Conservation (phyloP, 139 green algal species). For the Micractinium sp. region DNA sequence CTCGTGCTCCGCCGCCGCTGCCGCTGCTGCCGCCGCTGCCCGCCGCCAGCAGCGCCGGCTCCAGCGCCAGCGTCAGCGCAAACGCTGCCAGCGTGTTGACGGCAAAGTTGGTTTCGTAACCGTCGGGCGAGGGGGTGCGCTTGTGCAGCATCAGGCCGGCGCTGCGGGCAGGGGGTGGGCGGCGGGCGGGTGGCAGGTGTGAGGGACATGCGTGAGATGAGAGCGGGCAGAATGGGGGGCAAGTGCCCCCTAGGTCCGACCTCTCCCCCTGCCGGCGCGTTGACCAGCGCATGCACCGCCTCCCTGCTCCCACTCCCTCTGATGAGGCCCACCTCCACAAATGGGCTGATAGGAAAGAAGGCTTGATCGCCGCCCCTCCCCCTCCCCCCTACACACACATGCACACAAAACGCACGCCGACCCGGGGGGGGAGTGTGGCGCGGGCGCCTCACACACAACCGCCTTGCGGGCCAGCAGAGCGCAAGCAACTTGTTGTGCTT, state of each 20-base stretch:
- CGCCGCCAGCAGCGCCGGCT: constrained; percentile 47
- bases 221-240: not conserved
- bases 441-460: too few species aligned
- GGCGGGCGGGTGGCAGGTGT: not conserved
- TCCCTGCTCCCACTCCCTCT: too few species aligned
- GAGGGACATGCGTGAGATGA: too few species aligned
- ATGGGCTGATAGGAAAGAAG: too few species aligned
- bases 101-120: constrained; percentile 56
- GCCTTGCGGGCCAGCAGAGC: not conserved
- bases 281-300: too few species aligned
- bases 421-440: too few species aligned
- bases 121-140: constrained; percentile 52
- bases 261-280: too few species aligned
- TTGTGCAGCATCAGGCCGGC: constrained; percentile 56
- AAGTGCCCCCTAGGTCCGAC: too few species aligned
- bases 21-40: not conserved
- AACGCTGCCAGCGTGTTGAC: constrained; percentile 70
- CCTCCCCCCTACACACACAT: too few species aligned
- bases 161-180: not conserved
- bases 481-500: not conserved
- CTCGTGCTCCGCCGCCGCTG: constrained; percentile 23
- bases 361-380: too few species aligned
- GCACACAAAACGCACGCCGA: too few species aligned
- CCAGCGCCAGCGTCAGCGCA: constrained; percentile 63
- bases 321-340: too few species aligned